A percentile compares a stretch with the other conserved stretches of the same genome.
phyloP scores from a whole-genome alignment of 2,329 filamentous ascomycete genomes.

The Anisogramma anomala region DNA sequence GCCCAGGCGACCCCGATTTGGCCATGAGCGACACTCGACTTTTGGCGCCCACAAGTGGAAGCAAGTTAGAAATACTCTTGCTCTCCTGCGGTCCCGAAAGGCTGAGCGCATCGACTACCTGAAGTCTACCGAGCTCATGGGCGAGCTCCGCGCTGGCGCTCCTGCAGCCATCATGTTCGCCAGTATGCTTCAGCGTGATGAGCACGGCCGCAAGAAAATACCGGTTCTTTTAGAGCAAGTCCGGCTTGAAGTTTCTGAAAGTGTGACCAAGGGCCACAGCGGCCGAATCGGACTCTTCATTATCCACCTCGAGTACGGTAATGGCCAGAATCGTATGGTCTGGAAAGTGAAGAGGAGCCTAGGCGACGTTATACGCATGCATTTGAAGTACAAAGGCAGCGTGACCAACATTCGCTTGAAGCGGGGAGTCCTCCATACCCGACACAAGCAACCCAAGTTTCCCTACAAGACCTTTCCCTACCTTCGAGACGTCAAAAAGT shows the following conservation, averaged over 20 bases:
- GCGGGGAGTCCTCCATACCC: slow-evolving; percentile 51
- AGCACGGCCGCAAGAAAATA: slow-evolving; percentile 89
- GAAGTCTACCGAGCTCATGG: slow-evolving; percentile 93
- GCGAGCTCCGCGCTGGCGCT: slow-evolving; percentile 82
- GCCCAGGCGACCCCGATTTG: slow-evolving; percentile 46
- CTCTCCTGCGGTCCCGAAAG: slow-evolving; percentile 66
- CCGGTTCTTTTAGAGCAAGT: slow-evolving; percentile 91
- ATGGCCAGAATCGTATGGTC: slow-evolving; percentile 88
- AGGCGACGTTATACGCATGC: slow-evolving; percentile 81
- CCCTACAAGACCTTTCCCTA: slow-evolving; percentile 85
- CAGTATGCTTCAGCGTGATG: slow-evolving; percentile 95
- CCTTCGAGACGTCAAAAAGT: slow-evolving; percentile 64
- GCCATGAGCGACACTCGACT: slow-evolving; percentile 57
- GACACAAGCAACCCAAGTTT: slow-evolving; percentile 78
- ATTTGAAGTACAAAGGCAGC: slow-evolving; percentile 85
- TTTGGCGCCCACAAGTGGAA: slow-evolving; percentile 78
- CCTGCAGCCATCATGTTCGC: slow-evolving; percentile 89
- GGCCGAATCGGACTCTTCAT: slow-evolving; percentile 75
- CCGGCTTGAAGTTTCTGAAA: slow-evolving; percentile 77
- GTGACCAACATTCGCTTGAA: slow-evolving; percentile 64
- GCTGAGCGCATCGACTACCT: slow-evolving; percentile 84
- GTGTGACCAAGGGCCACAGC: slow-evolving; percentile 49
- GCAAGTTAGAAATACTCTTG: slow-evolving; percentile 81
- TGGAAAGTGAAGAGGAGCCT: slow-evolving; percentile 87
- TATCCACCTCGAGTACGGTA: slow-evolving; percentile 92